Evolutionary conservation across 495 filamentous ascomycete genomes (phyloP).

Genomic region (Jackrogersella multiformis): DNA sequence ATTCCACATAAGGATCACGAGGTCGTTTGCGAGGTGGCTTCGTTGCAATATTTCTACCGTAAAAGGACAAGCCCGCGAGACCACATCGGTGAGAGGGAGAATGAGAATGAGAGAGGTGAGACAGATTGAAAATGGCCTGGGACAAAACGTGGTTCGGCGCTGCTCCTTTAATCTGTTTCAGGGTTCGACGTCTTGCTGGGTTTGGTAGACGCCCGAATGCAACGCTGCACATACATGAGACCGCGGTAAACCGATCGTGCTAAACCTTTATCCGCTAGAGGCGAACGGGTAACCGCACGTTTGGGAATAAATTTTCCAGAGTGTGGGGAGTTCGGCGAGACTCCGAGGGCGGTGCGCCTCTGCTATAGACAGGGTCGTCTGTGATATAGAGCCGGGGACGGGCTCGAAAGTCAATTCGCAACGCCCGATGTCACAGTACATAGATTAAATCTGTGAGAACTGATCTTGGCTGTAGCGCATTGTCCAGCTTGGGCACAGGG

Average conservation of each 20-base stretch:
- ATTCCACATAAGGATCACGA: slow-evolving; percentile 25
- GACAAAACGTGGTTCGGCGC: slow-evolving; percentile 45
- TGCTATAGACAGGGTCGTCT: slow-evolving; percentile 35
- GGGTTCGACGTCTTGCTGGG: slow-evolving; percentile 41
- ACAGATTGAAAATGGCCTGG: slow-evolving; percentile 36
- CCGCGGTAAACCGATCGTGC: slow-evolving; percentile 42
- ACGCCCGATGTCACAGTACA: slow-evolving; percentile 37
- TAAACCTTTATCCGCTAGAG: slow-evolving; percentile 46
- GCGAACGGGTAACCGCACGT: slow-evolving; percentile 44
- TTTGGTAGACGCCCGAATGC: slow-evolving; percentile 42
- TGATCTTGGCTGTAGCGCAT: slow-evolving; percentile 12
- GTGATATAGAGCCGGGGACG: slow-evolving; percentile 35
- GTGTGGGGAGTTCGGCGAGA: slow-evolving; percentile 43
- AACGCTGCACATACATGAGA: slow-evolving; percentile 44
- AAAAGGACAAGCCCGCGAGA: slow-evolving; percentile 23
- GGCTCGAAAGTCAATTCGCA: slow-evolving; percentile 27
- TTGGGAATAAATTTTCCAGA: slow-evolving; percentile 41
- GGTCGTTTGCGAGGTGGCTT: slow-evolving; percentile 16
- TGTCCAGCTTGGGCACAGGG: slow-evolving; percentile 1
- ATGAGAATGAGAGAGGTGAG: slow-evolving; percentile 26
- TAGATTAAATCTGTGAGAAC: slow-evolving; percentile 21
- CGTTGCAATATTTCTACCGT: slow-evolving; percentile 26
- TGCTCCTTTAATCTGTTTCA: slow-evolving; percentile 47
- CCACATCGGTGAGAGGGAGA: slow-evolving; percentile 25
- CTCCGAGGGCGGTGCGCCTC: slow-evolving; percentile 35